Conservation (phyloP, 495 filamentous ascomycete genomes). For the Mycothermus thermophilus region DNA sequence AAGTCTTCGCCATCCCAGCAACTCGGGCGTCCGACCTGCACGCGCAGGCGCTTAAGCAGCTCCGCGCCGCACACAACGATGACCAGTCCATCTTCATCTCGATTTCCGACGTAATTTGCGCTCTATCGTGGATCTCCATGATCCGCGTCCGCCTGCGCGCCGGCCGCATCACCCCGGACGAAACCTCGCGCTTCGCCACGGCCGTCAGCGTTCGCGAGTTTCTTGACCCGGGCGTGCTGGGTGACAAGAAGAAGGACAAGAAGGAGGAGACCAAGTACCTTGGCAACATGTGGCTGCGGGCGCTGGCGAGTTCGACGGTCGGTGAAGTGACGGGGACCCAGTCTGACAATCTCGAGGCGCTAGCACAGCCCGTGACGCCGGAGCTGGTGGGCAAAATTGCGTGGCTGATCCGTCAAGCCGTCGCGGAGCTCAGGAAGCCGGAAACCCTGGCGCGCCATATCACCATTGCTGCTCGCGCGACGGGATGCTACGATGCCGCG, state of each 20-base stretch:
- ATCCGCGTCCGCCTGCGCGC: constrained; percentile 5
- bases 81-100: constrained; percentile 1
- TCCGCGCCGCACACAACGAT: background rate
- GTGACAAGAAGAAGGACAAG: too few species aligned
- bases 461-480: background rate
- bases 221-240: background rate
- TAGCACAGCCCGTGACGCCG: too few species aligned
- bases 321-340: background rate
- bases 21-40: background rate
- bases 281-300: constrained; percentile 2
- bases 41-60: background rate
- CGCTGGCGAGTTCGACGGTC: background rate
- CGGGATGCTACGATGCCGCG: background rate
- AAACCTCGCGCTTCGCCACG: constrained; percentile 1
- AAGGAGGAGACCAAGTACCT: too few species aligned
- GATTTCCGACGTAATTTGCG: constrained; percentile 2
- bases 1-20: constrained; percentile 1
- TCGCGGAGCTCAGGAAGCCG: background rate
- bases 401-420: background rate
- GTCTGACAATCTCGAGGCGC: rapidly evolving
- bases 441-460: background rate
- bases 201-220: constrained; percentile 1
- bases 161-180: background rate
- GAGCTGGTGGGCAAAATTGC: background rate
- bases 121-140: constrained; percentile 5